Base-by-base conservation (phyloP, 169 alveolate genomes). In the Theileria equi region DNA sequence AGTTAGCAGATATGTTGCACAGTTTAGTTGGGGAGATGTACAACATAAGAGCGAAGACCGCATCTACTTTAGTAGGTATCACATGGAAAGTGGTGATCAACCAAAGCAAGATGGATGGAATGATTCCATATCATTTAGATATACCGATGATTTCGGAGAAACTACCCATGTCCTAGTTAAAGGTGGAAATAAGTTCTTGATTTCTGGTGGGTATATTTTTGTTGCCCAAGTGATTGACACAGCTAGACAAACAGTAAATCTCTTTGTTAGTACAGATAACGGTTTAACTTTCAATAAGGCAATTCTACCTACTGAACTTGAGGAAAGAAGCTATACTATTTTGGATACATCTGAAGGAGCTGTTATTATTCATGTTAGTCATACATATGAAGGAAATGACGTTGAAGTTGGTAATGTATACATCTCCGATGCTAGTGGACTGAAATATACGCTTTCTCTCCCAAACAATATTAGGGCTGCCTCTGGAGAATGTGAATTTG, bases 301-400 rank as follows among this genome's bases (percentile, higher is more conserved):
- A 6, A 82, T 89, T 62, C 77, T 96, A 57, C 98, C 98, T 10
- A 88, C 89, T 44, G 94, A 94, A 65, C 72, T 95, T 34, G 92
- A 91, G 60, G 97, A 95, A 72, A 94, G 94, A 61, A 88, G 95
- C 32, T 97, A 95, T 80, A 93, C 98, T 31, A 92, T 96, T 16
- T 88, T 97, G 73, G 99, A 97, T 78, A 94, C 98, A 11, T 93
- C 98, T 3, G 98, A 95, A 84, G 94, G 97, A 21, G 89, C 97
- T 21, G 98, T 97, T 19, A 93, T 97, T 89, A 81, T 97, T 54
- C 97, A 95, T 57, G 98, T 97, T 45, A 94, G 96, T 64, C 98
- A 95, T 68, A 95, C 94, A 29, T 90, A 91, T 43, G 90, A 90
- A 32, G 87, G 93, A 16, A 84, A 90, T 29, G 82, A 82, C 23